phyloP scores from a whole-genome alignment of 2,329 filamentous ascomycete genomes.

The Bipolaris gigantea region DNA sequence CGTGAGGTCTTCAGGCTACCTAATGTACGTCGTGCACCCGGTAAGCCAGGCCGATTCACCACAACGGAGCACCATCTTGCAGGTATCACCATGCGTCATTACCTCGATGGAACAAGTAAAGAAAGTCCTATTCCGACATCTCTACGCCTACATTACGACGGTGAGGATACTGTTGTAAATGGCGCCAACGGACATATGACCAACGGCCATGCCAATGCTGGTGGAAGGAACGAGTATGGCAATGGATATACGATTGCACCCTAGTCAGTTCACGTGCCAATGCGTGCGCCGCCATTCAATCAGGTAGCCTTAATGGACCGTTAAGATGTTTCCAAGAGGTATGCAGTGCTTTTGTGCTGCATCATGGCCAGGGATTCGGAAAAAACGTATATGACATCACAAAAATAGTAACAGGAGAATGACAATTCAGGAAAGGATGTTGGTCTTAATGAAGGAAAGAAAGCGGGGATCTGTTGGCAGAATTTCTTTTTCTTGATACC shows the following conservation, averaged over 20 bases:
- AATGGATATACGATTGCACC: constrained; percentile 23
- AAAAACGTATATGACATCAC: too few species aligned
- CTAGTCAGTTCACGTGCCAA: not conserved
- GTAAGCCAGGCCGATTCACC: constrained; percentile 44
- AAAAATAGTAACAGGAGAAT: not conserved
- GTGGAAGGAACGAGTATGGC: constrained; percentile 13
- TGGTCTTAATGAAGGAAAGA: not conserved
- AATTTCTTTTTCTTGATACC: not conserved
- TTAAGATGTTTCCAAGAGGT: not conserved
- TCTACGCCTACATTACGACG: constrained; percentile 30
- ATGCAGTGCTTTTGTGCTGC: not conserved
- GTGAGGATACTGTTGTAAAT: constrained; percentile 17
- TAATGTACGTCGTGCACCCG: constrained; percentile 37
- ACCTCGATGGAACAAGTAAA: constrained; percentile 53
- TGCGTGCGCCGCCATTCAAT: not conserved
- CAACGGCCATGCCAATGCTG: constrained; percentile 18
- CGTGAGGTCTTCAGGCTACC: constrained; percentile 40
- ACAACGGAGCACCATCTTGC: constrained; percentile 51
- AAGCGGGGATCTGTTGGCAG: not conserved
- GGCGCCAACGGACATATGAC: constrained; percentile 1
- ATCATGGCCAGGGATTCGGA: not conserved
- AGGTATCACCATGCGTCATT: constrained; percentile 53
- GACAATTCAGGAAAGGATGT: not conserved
- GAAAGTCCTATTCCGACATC: constrained; percentile 48
- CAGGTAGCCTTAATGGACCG: not conserved